These are phyloP conservation scores for Schoenoplectus tabernaemontani DNA, from an alignment of 202 grass and related monocot species.

Conservation along the genomic window DNA sequence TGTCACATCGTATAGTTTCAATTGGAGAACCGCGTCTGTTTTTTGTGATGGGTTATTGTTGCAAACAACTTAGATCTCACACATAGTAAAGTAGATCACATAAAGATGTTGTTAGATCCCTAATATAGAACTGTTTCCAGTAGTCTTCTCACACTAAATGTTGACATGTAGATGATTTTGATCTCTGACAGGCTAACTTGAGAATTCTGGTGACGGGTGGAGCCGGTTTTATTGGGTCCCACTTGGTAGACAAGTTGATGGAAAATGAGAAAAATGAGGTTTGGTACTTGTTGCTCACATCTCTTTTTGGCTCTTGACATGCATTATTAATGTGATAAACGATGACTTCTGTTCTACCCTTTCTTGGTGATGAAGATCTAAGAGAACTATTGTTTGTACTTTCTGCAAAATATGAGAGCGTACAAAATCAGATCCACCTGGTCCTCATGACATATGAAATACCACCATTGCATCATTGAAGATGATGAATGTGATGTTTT, in stretches of 20 bases:
- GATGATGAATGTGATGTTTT: neutral
- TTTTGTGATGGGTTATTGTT: no score
- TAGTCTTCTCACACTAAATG: neutral
- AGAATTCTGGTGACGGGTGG: constrained; percentile 90
- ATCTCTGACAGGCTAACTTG: constrained; percentile 68
- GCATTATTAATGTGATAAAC: neutral
- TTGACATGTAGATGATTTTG: no score
- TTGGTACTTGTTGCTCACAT: neutral
- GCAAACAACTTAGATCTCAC: no score
- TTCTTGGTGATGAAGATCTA: neutral
- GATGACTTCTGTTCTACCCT: neutral
- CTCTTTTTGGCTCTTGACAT: neutral
- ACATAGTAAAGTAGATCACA: no score
- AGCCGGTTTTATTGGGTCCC: constrained; percentile 95
- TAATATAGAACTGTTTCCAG: neutral
- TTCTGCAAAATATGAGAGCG: neutral
- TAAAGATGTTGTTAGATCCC: neutral
- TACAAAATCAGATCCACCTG: neutral
- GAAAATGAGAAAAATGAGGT: constrained; percentile 99
- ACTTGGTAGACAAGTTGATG: constrained; percentile 95
- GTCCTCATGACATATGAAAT: neutral
- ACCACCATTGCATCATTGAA: neutral
- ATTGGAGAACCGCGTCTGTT: neutral
- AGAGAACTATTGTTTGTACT: neutral
- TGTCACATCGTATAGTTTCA: no score